Base-by-base conservation (phyloP, 1,284 basidiomycete genomes). In the Somion occarium region DNA sequence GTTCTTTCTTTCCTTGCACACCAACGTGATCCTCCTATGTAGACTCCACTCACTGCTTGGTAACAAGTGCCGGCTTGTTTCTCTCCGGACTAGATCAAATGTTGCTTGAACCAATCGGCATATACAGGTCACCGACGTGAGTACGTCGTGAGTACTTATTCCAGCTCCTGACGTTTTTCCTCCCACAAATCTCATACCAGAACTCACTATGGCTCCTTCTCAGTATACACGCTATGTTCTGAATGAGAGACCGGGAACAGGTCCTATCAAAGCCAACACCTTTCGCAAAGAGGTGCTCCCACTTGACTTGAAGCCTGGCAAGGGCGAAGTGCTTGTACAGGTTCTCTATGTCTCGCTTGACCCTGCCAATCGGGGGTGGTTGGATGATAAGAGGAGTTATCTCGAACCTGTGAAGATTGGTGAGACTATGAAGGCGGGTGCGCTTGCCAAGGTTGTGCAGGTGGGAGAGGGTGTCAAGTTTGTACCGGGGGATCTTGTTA, bases 301-400 rank as follows among this genome's bases (percentile, higher is more conserved):
- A 2, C 75, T 78, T 55, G 69, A 73, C 51, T 73, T 90, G 50
- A 75, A 80, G 58, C 75, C 81, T 4, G 75, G 74, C 0, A 64
- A 73, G 19, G 73, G 75, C 18, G 75, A 93, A 63, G 81, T 83
- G 1, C 71, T 93, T 39, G 80, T 94, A 27, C 78, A 83, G 61
- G 79, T 88, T 51, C 82, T 83, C 44, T 91, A 84, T 72, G 65
- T 91, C 19, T 88, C 86, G 38, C 71, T 93, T 51, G 91, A 93
- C 62, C 89, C 91, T 27, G 88, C 89, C 1, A 93, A 93, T 90
- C 80, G 92, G 30, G 85, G 82, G 9, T 95, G 87, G 78, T 63
- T 96, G 48, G 80, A 78, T 48, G 88, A 92, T 63, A 65, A 62
- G 18, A 76, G 87, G 46, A 84, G 79, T 63, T 90, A 88, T 59